These are phyloP conservation scores for Phyllostachys edulis DNA, from an alignment of 176 grass and related monocot genomes.

Conservation along the genomic window DNA sequence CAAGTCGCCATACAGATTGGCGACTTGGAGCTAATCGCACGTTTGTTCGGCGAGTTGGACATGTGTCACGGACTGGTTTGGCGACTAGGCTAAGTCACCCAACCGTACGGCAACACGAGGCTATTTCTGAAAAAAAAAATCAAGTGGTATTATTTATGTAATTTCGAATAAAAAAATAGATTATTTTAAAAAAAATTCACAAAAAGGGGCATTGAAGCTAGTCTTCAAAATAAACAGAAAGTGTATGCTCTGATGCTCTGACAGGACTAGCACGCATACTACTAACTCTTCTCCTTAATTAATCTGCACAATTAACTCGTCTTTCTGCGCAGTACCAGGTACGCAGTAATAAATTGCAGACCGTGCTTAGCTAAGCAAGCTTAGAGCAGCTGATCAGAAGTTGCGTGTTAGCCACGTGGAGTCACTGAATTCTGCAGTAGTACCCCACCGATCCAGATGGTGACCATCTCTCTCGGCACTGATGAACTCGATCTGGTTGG, in stretches of 20 bases:
- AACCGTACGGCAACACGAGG: too few relatives aligned
- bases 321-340: not conserved
- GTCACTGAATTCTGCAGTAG: not conserved
- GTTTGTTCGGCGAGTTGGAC: too few relatives aligned
- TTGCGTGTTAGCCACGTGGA: not conserved
- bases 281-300: not conserved
- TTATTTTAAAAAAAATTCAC: too few relatives aligned
- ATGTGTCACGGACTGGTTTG: too few relatives aligned
- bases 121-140: too few relatives aligned
- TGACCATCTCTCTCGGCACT: not conserved
- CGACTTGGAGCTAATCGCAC: too few relatives aligned
- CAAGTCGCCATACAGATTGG: too few relatives aligned
- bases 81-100: too few relatives aligned
- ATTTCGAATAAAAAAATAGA: too few relatives aligned
- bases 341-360: not conserved
- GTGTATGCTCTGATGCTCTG: not conserved
- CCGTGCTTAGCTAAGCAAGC: not conserved
- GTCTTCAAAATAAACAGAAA: not conserved
- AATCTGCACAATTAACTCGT: not conserved
- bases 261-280: not conserved
- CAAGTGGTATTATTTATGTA: too few relatives aligned
- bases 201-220: constrained; percentile 24
- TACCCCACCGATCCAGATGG: not conserved
- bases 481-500: not conserved
- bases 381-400: too few relatives aligned